These are phyloP conservation scores for Erysimum cheiranthoides DNA, from an alignment of 345 rosid species.

Conservation along the genomic window DNA sequence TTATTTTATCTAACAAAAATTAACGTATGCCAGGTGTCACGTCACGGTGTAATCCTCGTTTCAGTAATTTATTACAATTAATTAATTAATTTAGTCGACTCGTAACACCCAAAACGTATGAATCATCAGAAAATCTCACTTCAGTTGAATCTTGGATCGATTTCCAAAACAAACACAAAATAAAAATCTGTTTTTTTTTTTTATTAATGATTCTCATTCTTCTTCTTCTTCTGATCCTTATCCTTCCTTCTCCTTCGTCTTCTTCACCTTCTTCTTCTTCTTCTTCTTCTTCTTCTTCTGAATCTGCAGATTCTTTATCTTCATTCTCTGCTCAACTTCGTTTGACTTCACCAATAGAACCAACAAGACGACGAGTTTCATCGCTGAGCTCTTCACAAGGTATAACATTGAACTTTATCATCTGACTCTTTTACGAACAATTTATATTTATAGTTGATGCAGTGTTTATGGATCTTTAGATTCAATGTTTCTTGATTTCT, in stretches of 20 bases:
- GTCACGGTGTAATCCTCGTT: background rate
- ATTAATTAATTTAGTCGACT: background rate
- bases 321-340: background rate
- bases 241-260: background rate
- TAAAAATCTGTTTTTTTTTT: background rate
- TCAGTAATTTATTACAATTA: background rate
- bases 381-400: conserved; percentile 35
- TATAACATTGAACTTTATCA: conserved; percentile 22
- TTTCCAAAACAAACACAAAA: conserved; percentile 18
- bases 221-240: conserved; percentile 16
- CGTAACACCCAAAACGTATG: conserved; percentile 42
- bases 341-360: conserved; percentile 20
- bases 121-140: conserved; percentile 41
- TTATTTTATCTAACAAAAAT: background rate
- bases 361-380: background rate
- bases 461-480: background rate
- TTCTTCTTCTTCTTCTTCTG: too few relatives aligned
- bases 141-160: conserved; percentile 36
- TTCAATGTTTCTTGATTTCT: background rate
- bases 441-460: background rate
- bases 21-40: conserved; percentile 23
- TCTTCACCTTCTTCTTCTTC: too few relatives aligned
- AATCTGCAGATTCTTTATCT: conserved; percentile 12
- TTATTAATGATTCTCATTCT: conserved; percentile 11
- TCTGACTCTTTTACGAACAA: too few relatives aligned